Conservation (phyloP, 306 rosid genomes). For the Pyrus communis region DNA sequence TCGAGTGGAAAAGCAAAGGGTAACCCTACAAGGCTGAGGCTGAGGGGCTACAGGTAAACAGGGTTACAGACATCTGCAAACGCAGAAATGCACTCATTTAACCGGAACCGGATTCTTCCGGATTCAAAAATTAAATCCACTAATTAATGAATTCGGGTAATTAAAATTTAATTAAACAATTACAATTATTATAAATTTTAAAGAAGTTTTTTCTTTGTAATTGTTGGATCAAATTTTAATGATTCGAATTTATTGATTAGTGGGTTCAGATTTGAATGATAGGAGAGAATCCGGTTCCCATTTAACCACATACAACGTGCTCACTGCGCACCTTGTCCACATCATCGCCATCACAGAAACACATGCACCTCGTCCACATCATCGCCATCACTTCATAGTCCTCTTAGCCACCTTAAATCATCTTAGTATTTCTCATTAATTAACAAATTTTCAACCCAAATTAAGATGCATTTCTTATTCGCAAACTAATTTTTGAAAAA, state of each 20-base stretch:
- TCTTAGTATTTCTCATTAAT: too few relatives aligned
- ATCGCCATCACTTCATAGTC: too few relatives aligned
- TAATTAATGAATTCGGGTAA: accelerated
- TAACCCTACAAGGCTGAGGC: neutral
- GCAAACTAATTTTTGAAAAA: too few relatives aligned
- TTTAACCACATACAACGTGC: conserved; percentile 5
- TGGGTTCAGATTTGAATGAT: too few relatives aligned
- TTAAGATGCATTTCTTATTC: too few relatives aligned
- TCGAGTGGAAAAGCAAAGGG: neutral
- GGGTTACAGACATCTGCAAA: neutral
- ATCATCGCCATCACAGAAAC: conserved; percentile 41
- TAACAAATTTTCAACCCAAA: too few relatives aligned
- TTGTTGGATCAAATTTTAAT: accelerated
- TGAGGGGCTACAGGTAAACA: neutral
- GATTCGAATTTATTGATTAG: accelerated
- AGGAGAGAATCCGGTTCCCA: too few relatives aligned
- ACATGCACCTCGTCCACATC: conserved; percentile 21
- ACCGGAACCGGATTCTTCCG: accelerated
- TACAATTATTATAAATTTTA: too few relatives aligned
- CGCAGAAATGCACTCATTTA: conserved; percentile 19
- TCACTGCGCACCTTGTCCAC: conserved; percentile 23
- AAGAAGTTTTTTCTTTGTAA: accelerated
- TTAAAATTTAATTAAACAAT: accelerated
- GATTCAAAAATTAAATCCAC: accelerated
- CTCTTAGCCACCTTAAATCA: too few relatives aligned